Evolutionary conservation across 2,329 filamentous ascomycete genomes (phyloP), one percentile per base, ranked within the genome.

Genomic region (Scedosporium aurantiacum): DNA sequence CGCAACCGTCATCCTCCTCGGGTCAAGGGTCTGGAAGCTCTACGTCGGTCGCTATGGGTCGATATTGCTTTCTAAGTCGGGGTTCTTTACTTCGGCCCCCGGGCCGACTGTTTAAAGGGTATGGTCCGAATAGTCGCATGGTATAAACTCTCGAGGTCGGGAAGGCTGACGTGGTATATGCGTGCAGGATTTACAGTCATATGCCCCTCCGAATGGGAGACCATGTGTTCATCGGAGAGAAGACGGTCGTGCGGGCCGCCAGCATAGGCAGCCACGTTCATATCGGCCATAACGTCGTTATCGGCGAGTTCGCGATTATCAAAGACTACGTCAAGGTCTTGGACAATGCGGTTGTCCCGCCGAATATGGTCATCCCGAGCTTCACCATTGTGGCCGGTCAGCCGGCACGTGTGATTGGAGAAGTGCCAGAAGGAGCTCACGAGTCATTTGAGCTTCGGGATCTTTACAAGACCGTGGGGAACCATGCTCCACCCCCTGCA

Each of bases 191-290:
- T 41, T 88, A 90, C 70, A 89, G 86, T 50, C 90, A 92, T 75
- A 93, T 93, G 73, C 92, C 92, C 7, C 86, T 97, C 67, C 90
- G 94, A 64, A 89, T 99, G 66, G 91, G 91, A 55, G 92, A 97
- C 72, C 93, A 97, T 75, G 92, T 97, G 65, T 97, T 93, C 74
- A 82, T 99, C 58, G 92, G 91, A 63, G 81, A 84, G 68, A 78
- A 79, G 40, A 85, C 86, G 43, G 83, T 93, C 45, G 82, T 99
- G 43, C 90, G 94, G 71, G 91, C 93, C 0, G 91, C 91, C 5
- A 83, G 84, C 41, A 84, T 99, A 60, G 89, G 90, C 1, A 91
- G 82, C 67, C 90, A 97, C 74, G 91, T 97, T 16, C 84, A 91
- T 70, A 89, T 99, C 64, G 92, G 91, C 23, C 81, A 82, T 61